Conservation (phyloP, 2,329 filamentous ascomycete genomes). For the Pestalotiopsis sp. region DNA sequence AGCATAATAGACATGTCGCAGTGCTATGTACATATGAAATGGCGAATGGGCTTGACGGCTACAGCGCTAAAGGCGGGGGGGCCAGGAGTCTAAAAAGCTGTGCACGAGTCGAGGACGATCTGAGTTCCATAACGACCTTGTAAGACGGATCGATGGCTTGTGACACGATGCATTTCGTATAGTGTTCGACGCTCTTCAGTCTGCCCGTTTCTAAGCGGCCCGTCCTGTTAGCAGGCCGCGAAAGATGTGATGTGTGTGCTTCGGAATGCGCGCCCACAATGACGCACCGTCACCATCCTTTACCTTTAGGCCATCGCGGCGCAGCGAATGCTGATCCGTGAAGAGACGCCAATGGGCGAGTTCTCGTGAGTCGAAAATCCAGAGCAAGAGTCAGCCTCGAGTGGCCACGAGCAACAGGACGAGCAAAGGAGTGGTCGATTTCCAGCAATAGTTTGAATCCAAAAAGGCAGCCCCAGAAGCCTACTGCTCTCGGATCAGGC, state of each 20-base stretch:
- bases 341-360: not conserved
- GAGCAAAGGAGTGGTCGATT: not conserved
- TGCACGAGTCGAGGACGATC: not conserved
- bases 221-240: not conserved
- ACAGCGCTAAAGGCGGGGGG: not conserved
- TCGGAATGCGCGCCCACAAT: not conserved
- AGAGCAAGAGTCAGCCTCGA: not conserved
- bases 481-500: not conserved
- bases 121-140: not conserved
- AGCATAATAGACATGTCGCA: not conserved
- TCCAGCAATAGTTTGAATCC: not conserved
- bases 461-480: not conserved
- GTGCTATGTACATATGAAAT: not conserved
- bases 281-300: not conserved
- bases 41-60: not conserved
- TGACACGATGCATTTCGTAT: not conserved
- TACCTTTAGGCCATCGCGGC: not conserved
- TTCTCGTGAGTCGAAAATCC: not conserved
- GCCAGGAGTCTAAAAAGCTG: not conserved
- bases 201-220: not conserved
- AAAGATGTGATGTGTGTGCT: not conserved
- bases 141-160: not conserved
- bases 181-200: not conserved
- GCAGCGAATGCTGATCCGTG: not conserved
- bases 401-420: not conserved